phyloP scores from a whole-genome alignment of 768 basidiomycete species.

The Mycena galopus region DNA sequence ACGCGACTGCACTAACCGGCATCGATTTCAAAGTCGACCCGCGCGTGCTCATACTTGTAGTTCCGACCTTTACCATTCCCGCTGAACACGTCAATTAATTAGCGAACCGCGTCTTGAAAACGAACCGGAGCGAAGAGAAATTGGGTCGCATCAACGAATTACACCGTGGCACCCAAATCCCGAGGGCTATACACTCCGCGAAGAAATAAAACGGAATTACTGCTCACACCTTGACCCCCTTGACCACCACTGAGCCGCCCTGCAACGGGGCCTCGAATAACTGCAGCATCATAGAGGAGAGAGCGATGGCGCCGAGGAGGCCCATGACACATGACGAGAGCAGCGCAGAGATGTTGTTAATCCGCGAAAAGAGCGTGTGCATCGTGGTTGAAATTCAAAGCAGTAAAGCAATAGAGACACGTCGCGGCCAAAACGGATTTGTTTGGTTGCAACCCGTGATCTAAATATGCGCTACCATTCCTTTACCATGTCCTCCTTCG shows the following conservation, averaged over 20 bases:
- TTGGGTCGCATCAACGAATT: no score
- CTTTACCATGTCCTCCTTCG: no score
- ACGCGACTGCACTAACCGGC: conserved; percentile 74
- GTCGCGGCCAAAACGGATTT: no score
- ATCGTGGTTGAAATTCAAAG: conserved; percentile 50
- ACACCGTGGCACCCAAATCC: no score
- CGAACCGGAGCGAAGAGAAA: no score
- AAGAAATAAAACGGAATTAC: no score
- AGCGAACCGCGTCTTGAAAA: no score
- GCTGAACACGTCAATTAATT: conserved; percentile 43
- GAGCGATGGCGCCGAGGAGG: conserved; percentile 75
- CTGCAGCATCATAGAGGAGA: conserved; percentile 78
- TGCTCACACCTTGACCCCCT: conserved; percentile 81
- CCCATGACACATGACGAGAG: conserved; percentile 83
- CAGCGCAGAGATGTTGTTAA: conserved; percentile 81
- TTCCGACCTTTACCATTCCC: conserved; percentile 64
- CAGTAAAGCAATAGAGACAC: no score
- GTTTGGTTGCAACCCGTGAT: no score
- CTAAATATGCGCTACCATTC: no score
- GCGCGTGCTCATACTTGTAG: conserved; percentile 82
- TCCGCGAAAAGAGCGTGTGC: conserved; percentile 78
- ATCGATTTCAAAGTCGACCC: conserved; percentile 84
- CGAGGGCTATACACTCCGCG: no score
- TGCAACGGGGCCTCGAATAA: conserved; percentile 58
- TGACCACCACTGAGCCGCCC: conserved; percentile 67